These are phyloP conservation scores for Rubus parviflorus DNA, from an alignment of 306 rosid genomes.

Conservation along the genomic window DNA sequence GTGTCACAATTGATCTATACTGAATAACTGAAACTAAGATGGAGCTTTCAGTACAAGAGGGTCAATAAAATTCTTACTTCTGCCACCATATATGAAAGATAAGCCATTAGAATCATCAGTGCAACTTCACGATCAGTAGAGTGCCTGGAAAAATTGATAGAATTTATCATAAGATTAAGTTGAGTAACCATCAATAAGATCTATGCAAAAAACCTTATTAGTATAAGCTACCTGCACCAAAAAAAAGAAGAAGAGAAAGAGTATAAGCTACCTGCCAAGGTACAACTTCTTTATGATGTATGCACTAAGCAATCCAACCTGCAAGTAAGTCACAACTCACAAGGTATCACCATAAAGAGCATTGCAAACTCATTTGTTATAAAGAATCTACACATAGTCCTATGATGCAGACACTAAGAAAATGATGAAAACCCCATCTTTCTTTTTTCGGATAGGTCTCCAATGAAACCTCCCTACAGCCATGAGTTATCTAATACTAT, in stretches of 20 bases:
- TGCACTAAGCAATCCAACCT: constrained; percentile 59
- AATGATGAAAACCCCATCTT: no score
- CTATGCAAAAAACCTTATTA: not conserved
- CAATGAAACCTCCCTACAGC: no score
- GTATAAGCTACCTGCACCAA: not conserved
- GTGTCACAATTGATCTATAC: not conserved
- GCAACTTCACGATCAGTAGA: constrained; percentile 66
- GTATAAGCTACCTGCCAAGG: constrained; percentile 44
- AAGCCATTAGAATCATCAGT: constrained; percentile 62
- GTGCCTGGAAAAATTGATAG: constrained; percentile 36
- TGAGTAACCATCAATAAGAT: constrained; percentile 11
- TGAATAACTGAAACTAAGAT: not conserved
- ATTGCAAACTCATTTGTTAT: not conserved
- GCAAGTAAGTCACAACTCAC: constrained; percentile 17
- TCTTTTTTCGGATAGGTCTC: no score
- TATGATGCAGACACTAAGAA: not conserved
- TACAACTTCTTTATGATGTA: constrained; percentile 49
- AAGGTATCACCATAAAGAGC: constrained; percentile 1
- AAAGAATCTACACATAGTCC: not conserved
- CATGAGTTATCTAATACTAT: no score
- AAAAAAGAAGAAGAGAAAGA: not conserved
- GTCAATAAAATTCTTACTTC: constrained; percentile 39
- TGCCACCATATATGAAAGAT: constrained; percentile 56
- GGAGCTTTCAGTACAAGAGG: constrained; percentile 14
- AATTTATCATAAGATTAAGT: constrained; percentile 8